Conservation (phyloP, 2,329 filamentous ascomycete species). For the Trichoderma citrinoviride region DNA sequence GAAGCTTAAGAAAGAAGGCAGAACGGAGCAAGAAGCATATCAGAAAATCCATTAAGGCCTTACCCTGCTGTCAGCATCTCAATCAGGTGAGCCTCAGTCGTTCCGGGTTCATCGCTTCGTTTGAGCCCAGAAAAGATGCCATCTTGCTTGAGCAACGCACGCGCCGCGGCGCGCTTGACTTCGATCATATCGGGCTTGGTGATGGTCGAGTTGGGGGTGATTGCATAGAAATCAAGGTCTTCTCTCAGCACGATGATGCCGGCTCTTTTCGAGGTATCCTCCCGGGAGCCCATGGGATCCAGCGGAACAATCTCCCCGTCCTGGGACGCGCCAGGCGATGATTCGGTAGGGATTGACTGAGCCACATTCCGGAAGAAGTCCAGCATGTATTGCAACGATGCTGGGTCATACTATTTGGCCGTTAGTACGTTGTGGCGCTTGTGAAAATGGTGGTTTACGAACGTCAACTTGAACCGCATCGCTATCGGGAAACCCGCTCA, state of each 20-base stretch:
- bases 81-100: slow-evolving; percentile 96
- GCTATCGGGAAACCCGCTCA: slow-evolving; percentile 87
- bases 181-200: slow-evolving; percentile 89
- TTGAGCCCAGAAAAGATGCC: slow-evolving; percentile 95
- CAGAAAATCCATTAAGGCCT: slow-evolving; percentile 35
- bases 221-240: slow-evolving; percentile 96
- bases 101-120: slow-evolving; percentile 92
- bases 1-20: background rate
- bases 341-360: slow-evolving; percentile 83
- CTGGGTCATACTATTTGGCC: slow-evolving; percentile 81
- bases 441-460: slow-evolving; percentile 43
- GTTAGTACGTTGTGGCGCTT: background rate
- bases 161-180: slow-evolving; percentile 88
- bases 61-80: slow-evolving; percentile 99
- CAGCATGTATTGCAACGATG: slow-evolving; percentile 97
- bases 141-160: slow-evolving; percentile 80
- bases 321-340: slow-evolving; percentile 63
- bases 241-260: slow-evolving; percentile 96
- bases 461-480: slow-evolving; percentile 98
- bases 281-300: slow-evolving; percentile 67
- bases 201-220: slow-evolving; percentile 82
- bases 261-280: slow-evolving; percentile 83
- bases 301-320: slow-evolving; percentile 63
- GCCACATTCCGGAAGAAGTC: slow-evolving; percentile 97
- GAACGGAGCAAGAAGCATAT: background rate